These are phyloP conservation scores for Gentiana macrophylla DNA, from an alignment of 257 asterid species.

Conservation along the genomic window DNA sequence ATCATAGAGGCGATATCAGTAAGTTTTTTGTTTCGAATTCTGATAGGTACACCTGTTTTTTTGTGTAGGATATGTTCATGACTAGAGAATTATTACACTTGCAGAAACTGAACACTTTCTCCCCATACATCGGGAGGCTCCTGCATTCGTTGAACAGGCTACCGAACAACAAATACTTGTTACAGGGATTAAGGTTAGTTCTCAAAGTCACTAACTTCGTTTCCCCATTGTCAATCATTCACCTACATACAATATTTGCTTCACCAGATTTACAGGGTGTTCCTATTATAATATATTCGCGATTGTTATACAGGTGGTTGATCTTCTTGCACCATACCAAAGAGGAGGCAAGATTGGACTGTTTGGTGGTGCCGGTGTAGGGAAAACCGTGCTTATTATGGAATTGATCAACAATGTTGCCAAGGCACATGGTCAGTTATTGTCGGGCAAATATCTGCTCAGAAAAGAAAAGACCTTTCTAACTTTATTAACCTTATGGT, in stretches of 20 bases:
- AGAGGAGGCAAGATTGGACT: constrained; percentile 96
- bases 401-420: constrained; percentile 89
- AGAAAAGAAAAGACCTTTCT: neutral
- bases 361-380: constrained; percentile 97
- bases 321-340: constrained; percentile 95
- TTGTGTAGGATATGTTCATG: constrained; percentile 4
- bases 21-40: constrained; percentile 18
- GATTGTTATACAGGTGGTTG: constrained; percentile 48
- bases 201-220: neutral
- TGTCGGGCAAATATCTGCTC: neutral
- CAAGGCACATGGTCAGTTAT: constrained; percentile 77
- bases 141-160: constrained; percentile 87
- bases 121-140: constrained; percentile 96
- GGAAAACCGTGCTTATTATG: constrained; percentile 92
- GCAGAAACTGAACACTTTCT: constrained; percentile 75
- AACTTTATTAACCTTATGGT: constrained; percentile 4
- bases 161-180: constrained; percentile 92
- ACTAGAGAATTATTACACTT: constrained; percentile 9
- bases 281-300: neutral
- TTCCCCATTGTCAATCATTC: neutral
- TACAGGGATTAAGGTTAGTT: constrained; percentile 84
- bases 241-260: no score
- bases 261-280: neutral
- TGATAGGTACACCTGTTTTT: neutral
- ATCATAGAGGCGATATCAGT: constrained; percentile 72